Evolutionary conservation across 2,329 filamentous ascomycete genomes (phyloP), one percentile per base, ranked within the genome.

Genomic region (Colletotrichum tropicicola): DNA sequence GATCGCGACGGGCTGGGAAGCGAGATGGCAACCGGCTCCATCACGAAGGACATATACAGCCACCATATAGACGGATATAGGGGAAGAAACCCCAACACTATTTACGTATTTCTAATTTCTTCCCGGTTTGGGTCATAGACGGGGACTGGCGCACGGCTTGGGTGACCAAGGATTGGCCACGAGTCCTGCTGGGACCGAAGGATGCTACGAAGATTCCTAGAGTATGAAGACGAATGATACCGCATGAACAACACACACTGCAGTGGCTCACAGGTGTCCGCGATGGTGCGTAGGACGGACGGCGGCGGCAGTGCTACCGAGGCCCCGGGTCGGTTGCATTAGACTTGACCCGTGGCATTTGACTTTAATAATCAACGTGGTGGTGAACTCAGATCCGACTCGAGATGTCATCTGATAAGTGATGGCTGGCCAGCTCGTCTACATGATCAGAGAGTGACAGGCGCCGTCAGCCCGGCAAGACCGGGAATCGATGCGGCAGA

Each of bases 21-120:
- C 35, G 4, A 8, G 10, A 30, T 7, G 32, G 23, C n/a, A 17
- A 48, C 45, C 19, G 47, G 55, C 17, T 21, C 49, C 17, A 23
- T 13, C 25, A 6, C 9, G n/a, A 15, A n/a, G 4, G 19, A 39
- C 15, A 41, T 8, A 47, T 25, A 13, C 41, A 13, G 15, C 13
- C 25, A 45, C 39, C 21, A 47, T 13, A 41, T 53, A 59, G 41
- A 60, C 48, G 61, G 21, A 43, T n/a, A 39, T 41, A 61, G 25
- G 44, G 43, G 54, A 48, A 48, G 15, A 32, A 28, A 19, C 2
- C 37, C 3, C 12, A 23, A 17, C 8, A 23, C 25, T 13, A 23
- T 35, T 52, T 23, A 32, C 41, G 35, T 30, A 48, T 25, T 47
- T 49, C 6, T 39, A 52, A 35, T 41, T 17, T 32, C 5, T 45